Evolutionary conservation across 2,329 filamentous ascomycete genomes (phyloP).

Genomic region (Hypoxylon sp.): DNA sequence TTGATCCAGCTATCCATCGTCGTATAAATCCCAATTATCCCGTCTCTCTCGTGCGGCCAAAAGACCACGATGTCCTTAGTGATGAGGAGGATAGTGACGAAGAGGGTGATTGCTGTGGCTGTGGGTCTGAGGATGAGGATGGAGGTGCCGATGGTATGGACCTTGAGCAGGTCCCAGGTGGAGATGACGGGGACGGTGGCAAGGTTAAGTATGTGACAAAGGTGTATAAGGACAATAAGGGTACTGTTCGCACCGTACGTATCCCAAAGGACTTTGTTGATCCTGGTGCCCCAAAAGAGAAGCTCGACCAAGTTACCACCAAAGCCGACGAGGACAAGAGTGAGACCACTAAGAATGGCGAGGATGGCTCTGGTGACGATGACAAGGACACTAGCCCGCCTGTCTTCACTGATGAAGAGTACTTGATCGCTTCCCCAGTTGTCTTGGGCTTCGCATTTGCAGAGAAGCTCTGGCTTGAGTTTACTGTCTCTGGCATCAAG

Average conservation of each 20-base stretch:
- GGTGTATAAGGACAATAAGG: constrained; percentile 63
- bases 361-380: constrained; percentile 44
- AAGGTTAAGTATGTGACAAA: constrained; percentile 66
- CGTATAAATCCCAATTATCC: constrained; percentile 90
- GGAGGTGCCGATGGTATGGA: constrained; percentile 38
- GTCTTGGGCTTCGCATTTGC: constrained; percentile 89
- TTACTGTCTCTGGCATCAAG: constrained; percentile 82
- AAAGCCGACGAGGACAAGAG: constrained; percentile 35
- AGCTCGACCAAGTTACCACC: constrained; percentile 68
- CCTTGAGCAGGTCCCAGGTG: constrained; percentile 56
- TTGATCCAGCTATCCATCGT: constrained; percentile 86
- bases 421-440: constrained; percentile 85
- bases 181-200: constrained; percentile 58
- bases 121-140: constrained; percentile 57
- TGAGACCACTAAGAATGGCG: constrained; percentile 37
- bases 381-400: constrained; percentile 56
- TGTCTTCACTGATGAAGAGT: constrained; percentile 84
- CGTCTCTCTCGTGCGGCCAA: constrained; percentile 80
- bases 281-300: constrained; percentile 61
- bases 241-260: constrained; percentile 55
- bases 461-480: constrained; percentile 92
- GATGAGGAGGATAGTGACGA: constrained; percentile 65
- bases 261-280: constrained; percentile 57
- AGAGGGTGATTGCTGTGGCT: constrained; percentile 59
- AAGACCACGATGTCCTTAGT: constrained; percentile 74